Evolutionary conservation across 805 yeast genomes (phyloP), one percentile per base, ranked within the genome.

Genomic region (Myxozyma lipomycoides): DNA sequence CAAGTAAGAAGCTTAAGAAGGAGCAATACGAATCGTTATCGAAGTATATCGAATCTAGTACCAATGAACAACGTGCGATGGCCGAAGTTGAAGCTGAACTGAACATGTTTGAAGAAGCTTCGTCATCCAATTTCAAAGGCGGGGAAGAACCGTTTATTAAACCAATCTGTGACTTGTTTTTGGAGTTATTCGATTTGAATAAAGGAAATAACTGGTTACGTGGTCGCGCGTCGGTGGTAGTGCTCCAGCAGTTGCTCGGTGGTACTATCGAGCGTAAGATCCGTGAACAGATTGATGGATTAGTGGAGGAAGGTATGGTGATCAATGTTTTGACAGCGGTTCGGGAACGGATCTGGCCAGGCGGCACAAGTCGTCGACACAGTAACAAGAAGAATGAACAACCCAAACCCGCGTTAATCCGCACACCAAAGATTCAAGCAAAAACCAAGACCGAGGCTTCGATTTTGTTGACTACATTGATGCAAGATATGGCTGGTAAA

Each of bases 221-320:
- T 46, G 97, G 96, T 0, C 73, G 89, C 40, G 96, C 96, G 0
- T 73, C 88, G 6, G 75, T 89, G 35, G 81, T 88, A 3, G 79
- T 90, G 2, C 69, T 90, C 46, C 96, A 89, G 65, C 96, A 88
- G 64, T 67, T 90, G 1, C 73, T 90, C 35, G 97, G 97, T 0
- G 85, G 91, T 1, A 84, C 96, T 0, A 83, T 90, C 45, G 96
- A 90, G 62, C 82, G 80, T 17, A 64, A 66, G 30, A 74, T 81
- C 3, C 69, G 82, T 37, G 77, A 73, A 25, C 70, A 70, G 51
- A 65, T 78, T 28, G 70, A 72, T 35, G 61, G 60, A 4, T n/a
- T 70, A 2, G 69, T 71, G 35, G 70, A 72, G 7, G 81, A 78
- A 41, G 74, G 70, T 7, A 73, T 71, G 26, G 63, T 84, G 0